Evolutionary conservation across 495 filamentous ascomycete species (phyloP).

Genomic region (Cryomyces minteri): DNA sequence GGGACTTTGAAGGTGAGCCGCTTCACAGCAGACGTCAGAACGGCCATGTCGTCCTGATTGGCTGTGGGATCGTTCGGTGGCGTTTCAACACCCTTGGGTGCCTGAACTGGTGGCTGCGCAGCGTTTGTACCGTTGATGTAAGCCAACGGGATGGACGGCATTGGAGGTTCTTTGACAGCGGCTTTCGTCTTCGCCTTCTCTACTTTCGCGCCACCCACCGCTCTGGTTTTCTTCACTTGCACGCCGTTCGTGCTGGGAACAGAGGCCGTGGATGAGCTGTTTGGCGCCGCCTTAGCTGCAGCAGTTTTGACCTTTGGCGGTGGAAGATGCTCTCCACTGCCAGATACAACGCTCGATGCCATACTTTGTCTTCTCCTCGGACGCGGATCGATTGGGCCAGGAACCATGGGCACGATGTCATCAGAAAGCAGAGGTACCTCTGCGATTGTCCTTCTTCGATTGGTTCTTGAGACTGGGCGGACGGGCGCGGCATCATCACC

Average conservation of each 20-base stretch:
- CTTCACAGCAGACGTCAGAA: conserved; percentile 46
- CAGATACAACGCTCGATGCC: conserved; percentile 20
- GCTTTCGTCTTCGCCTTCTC: conserved; percentile 28
- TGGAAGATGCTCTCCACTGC: conserved; percentile 12
- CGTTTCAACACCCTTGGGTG: background rate
- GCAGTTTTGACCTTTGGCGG: conserved; percentile 5
- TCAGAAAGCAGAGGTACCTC: conserved; percentile 15
- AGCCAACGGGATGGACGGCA: conserved; percentile 24
- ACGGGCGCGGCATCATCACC: conserved; percentile 29
- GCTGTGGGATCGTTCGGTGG: conserved; percentile 3
- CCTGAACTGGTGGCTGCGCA: background rate
- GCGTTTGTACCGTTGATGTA: background rate
- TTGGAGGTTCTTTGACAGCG: conserved; percentile 26
- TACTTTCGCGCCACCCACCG: conserved; percentile 21
- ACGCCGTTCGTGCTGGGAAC: background rate
- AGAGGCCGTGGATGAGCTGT: conserved; percentile 6
- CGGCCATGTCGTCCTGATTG: conserved; percentile 35
- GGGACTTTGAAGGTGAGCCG: conserved; percentile 56
- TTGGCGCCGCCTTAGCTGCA: conserved; percentile 12
- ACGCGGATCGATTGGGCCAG: background rate
- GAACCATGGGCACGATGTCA: conserved; percentile 3
- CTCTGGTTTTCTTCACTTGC: conserved; percentile 13
- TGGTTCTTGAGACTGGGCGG: conserved; percentile 24
- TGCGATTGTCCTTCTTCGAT: conserved; percentile 48
- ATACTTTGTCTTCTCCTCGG: conserved; percentile 21